Conservation (phyloP, 345 rosid species). For the Schrenkiella parvula region DNA sequence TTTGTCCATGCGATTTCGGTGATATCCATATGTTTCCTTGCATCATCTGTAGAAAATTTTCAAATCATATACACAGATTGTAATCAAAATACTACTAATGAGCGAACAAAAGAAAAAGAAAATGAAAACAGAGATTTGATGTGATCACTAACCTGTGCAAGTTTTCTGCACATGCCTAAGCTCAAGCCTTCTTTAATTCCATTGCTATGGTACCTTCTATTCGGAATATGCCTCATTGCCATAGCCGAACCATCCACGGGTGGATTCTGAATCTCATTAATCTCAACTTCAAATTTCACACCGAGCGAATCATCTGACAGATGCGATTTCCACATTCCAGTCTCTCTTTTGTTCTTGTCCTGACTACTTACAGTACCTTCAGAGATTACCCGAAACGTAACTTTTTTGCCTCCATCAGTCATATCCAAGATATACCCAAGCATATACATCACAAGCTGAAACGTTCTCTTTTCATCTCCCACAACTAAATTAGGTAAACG, state of each 20-base stretch:
- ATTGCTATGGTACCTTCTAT: conserved; percentile 41
- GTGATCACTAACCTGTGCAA: conserved; percentile 65
- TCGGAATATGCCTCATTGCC: conserved; percentile 29
- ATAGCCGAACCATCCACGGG: conserved; percentile 37
- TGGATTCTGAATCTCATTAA: conserved; percentile 42
- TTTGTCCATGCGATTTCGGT: conserved; percentile 53
- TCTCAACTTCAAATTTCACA: conserved; percentile 72
- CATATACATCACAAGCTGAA: conserved; percentile 92
- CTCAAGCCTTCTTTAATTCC: conserved; percentile 64
- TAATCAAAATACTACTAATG: neutral
- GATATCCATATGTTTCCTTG: conserved; percentile 88
- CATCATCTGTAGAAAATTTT: conserved; percentile 67
- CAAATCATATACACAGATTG: neutral
- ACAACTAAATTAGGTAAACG: conserved; percentile 70
- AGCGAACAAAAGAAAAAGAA: neutral
- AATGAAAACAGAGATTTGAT: conserved; percentile 1
- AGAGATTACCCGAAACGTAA: conserved; percentile 53
- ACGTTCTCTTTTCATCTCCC: conserved; percentile 83
- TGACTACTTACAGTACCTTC: conserved; percentile 42
- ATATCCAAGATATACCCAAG: conserved; percentile 72
- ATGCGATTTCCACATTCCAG: conserved; percentile 51
- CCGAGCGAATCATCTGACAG: conserved; percentile 43
- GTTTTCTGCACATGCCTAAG: conserved; percentile 86
- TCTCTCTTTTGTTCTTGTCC: conserved; percentile 46
- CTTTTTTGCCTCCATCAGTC: conserved; percentile 49